Percentiles rank a stretch among this genome's conserved stretches.
These are phyloP conservation scores for Tuctoria greenei DNA, from an alignment of 176 grass and related monocot genomes.

Conservation along the genomic window DNA sequence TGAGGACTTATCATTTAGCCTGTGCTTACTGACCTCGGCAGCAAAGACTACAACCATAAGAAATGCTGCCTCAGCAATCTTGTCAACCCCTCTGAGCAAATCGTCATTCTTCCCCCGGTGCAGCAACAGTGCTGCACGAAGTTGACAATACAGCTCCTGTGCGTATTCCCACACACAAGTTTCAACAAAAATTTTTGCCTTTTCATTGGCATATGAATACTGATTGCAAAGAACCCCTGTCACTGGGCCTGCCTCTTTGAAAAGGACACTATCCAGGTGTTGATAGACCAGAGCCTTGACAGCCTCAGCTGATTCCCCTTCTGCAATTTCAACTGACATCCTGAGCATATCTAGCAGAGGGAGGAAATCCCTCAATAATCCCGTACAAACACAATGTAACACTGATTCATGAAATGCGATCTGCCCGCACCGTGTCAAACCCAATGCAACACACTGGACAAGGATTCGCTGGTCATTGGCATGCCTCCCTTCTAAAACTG, in stretches of 20 bases:
- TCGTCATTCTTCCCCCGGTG: conserved; percentile 46
- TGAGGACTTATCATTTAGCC: conserved; percentile 54
- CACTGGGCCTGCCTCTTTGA: conserved; percentile 77
- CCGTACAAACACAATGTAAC: conserved; percentile 48
- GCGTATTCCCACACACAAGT: conserved; percentile 68
- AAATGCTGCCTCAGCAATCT: conserved; percentile 80
- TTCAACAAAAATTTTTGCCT: conserved; percentile 49
- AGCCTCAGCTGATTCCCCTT: conserved; percentile 29
- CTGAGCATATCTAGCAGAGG: conserved; percentile 53
- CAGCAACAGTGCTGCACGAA: conserved; percentile 52
- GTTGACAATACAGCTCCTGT: conserved; percentile 56
- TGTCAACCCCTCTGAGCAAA: conserved; percentile 58
- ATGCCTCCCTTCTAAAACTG: conserved; percentile 27
- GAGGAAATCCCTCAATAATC: conserved; percentile 62
- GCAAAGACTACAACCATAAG: conserved; percentile 85
- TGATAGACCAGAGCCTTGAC: conserved; percentile 40
- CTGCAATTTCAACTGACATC: conserved; percentile 38
- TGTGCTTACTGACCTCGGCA: conserved; percentile 61
- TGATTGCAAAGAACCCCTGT: conserved; percentile 78
- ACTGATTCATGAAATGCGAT: conserved; percentile 50
- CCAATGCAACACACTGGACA: conserved; percentile 66
- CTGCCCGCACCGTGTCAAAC: conserved; percentile 59
- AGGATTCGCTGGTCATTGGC: conserved; percentile 38
- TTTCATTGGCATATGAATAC: conserved; percentile 60
- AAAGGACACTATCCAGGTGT: conserved; percentile 60